Conservation (phyloP, 176 grass and related monocot genomes). For the Cenchrus americanus region DNA sequence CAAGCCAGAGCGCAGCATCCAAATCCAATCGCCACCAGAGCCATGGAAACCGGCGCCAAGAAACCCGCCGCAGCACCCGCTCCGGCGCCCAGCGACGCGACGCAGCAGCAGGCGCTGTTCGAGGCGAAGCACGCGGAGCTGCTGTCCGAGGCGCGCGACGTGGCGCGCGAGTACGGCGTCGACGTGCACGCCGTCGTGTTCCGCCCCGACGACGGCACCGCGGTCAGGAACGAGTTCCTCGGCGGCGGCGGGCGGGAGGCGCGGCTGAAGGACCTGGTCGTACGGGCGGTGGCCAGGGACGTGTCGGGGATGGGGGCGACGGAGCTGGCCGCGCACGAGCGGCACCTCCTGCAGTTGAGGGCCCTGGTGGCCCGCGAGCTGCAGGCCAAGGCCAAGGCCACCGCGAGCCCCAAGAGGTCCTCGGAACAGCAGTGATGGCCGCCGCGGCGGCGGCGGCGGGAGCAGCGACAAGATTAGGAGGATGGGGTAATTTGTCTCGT, state of each 20-base stretch:
- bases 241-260: background rate
- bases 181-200: background rate
- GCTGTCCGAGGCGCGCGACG: background rate
- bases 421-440: background rate
- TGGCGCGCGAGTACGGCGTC: background rate
- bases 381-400: background rate
- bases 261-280: background rate
- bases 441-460: background rate
- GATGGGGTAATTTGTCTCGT: background rate
- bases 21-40: background rate
- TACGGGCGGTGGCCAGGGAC: background rate
- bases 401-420: background rate
- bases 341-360: background rate
- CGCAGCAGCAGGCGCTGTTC: background rate
- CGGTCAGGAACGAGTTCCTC: background rate
- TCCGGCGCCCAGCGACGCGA: too few relatives aligned
- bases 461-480: background rate
- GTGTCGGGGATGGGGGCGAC: background rate
- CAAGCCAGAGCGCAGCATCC: background rate
- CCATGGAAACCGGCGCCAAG: background rate
- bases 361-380: background rate
- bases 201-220: background rate
- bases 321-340: slow-evolving; percentile 7
- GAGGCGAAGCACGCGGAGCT: slow-evolving; percentile 5
- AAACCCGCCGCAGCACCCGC: background rate